Evolutionary conservation across 2,329 filamentous ascomycete species (phyloP), one percentile per base, ranked within the genome.

Genomic region (Diaporthe citri): DNA sequence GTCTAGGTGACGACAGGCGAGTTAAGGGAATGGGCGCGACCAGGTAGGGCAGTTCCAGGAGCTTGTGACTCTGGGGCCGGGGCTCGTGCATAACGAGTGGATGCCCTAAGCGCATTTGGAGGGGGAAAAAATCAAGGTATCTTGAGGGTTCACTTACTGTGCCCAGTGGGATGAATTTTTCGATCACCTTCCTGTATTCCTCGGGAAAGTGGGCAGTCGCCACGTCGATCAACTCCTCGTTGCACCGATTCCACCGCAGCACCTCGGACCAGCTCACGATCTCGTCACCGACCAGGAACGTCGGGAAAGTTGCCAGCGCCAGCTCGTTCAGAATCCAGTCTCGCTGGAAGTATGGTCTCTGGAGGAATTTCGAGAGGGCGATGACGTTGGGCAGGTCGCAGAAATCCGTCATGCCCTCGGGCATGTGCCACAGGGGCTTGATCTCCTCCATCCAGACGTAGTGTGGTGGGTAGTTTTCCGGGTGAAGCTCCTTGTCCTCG

Each of bases 311-410:
- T 1, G 81, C 81, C 76, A 82, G 77, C 48, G 82, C 78, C 51
- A 84, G 79, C 75, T 84, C 83, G 60, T 83, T 83, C 2, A 84
- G 77, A 60, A 84, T 84, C 83, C 83, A 84, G 2, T 79, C 80
- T 9, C 83, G 81, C 41, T 82, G 80, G 70, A 84, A 84, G 71
- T 82, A 83, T 2, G 80, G 78, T 6, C 83, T 79, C 43, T 74
- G 77, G 52, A 83, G 76, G 56, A 84, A 83, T 57, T 81, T 81
- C 12, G 77, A 74, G 73, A 78, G 76, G 75, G 79, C 79, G 3
- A 79, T 52, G 48, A 78, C 79, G 15, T 78, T 76, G 12, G 79
- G 10, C 6, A 10, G 20, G 1, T 72, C 56, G 28, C 70, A 56
- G 9, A 62, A 31, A 39, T 72, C 70, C 43, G 43, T 28, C 34